A percentile compares a stretch with the other conserved stretches of the same genome.
Evolutionary conservation across 2,329 filamentous ascomycete genomes (phyloP).

Genomic region (Botrytis pseudocinerea): DNA sequence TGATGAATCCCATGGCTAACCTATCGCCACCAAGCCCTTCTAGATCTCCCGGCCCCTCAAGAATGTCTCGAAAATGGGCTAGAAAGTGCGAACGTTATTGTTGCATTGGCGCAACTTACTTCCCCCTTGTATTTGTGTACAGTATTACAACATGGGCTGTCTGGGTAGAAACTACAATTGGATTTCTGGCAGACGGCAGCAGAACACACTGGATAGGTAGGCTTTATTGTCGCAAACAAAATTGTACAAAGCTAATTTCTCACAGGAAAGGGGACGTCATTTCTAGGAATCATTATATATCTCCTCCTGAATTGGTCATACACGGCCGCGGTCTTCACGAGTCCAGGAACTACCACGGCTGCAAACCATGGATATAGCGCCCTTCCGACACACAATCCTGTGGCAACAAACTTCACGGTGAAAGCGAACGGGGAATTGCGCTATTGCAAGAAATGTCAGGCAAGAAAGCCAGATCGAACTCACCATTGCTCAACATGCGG

Average conservation of each 20-base stretch:
- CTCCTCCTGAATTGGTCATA: constrained; percentile 83
- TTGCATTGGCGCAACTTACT: constrained; percentile 76
- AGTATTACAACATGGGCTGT: constrained; percentile 88
- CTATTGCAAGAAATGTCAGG: constrained; percentile 97
- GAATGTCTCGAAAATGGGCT: constrained; percentile 60
- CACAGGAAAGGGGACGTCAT: constrained; percentile 56
- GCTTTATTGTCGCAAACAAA: constrained; percentile 27
- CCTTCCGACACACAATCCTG: constrained; percentile 67
- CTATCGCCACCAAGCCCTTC: constrained; percentile 37
- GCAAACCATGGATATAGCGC: constrained; percentile 69
- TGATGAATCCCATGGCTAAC: constrained; percentile 32
- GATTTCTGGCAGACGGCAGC: constrained; percentile 50
- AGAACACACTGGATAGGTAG: constrained; percentile 59
- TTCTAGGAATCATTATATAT: constrained; percentile 71
- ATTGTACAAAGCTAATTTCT: constrained; percentile 23
- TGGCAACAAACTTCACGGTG: constrained; percentile 79
- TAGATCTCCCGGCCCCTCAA: constrained; percentile 42
- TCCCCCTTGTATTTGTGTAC: constrained; percentile 89
- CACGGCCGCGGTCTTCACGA: constrained; percentile 88
- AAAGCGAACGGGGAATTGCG: constrained; percentile 84
- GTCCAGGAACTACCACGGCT: constrained; percentile 72
- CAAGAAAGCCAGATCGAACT: constrained; percentile 88
- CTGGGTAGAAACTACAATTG: constrained; percentile 81
- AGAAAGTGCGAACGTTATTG: constrained; percentile 79
- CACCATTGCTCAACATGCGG: constrained; percentile 97